Conservation (phyloP, 306 rosid species). For the Rosa chinensis region DNA sequence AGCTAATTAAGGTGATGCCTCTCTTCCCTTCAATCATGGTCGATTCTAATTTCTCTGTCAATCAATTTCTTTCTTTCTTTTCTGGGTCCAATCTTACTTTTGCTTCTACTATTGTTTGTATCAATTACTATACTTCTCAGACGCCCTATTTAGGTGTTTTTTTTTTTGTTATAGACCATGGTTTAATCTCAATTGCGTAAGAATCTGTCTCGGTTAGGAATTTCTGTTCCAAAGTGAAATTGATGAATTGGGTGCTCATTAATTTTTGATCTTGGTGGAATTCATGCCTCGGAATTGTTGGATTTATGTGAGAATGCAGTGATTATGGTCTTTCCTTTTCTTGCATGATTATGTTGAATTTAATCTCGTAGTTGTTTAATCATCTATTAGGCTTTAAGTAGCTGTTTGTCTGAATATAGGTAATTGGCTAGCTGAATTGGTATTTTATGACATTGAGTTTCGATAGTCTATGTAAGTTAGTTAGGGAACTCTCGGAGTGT, state of each 20-base stretch:
- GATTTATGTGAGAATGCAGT: conserved; percentile 15
- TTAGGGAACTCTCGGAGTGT: not conserved
- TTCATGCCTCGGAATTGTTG: conserved; percentile 11
- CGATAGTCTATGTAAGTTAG: not conserved
- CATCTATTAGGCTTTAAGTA: not conserved
- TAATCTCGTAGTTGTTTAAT: not conserved
- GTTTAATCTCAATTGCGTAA: conserved; percentile 4
- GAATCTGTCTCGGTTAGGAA: not conserved
- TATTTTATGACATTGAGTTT: not conserved
- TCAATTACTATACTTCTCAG: not conserved
- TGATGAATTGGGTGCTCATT: conserved; percentile 16
- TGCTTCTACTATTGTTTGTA: not conserved
- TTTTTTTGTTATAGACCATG: not conserved
- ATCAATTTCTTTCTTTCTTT: not conserved
- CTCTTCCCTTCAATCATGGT: conserved; percentile 3
- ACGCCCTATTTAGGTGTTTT: not conserved
- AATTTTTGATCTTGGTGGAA: conserved; percentile 5
- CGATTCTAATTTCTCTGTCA: not conserved
- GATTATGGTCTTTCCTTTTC: not conserved
- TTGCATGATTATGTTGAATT: conserved; percentile 8
- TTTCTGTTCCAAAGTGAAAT: not conserved
- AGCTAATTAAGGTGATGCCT: conserved; percentile 28
- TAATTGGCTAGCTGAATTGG: not conserved
- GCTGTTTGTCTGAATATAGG: conserved; percentile 3
- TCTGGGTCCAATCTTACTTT: not conserved